Evolutionary conservation across 2,329 filamentous ascomycete species (phyloP), one percentile per base, ranked within the genome.

Genomic region (Claviceps capensis): DNA sequence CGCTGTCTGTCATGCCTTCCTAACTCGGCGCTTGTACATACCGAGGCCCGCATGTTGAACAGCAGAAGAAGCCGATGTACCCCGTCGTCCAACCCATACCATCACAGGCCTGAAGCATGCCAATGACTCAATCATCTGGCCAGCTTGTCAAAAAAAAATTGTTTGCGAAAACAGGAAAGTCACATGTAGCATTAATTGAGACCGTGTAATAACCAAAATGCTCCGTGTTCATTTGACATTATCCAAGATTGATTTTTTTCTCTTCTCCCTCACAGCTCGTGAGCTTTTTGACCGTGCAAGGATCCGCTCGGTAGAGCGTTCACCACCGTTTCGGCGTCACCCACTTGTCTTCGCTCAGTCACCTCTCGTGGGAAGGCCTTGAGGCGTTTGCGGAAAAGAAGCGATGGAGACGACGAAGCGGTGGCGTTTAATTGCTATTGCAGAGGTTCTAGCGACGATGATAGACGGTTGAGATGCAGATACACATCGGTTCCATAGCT

Each of bases 401-500:
- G 61, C 36, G 65, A 62, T 52, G 65, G 59, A 53, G 61, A 60
- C 49, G 62, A 61, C 52, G 64, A 61, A 54, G 62, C 61, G 63
- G 68, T 63, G 63, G 67, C 62, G 62, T 78, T 70, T 90, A 81
- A 79, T 81, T 83, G 77, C 79, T 93, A 97, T 87, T 96, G 91
- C 49, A 98, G 76, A 58, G 93, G 93, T 69, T 98, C 93, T 26
- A 90, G 96, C 40, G 88, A 95, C 59, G 88, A 95, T 44, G 89
- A 95, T 26, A 98, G 78, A 52, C 93, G 82, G 73, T 98, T 98
- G 49, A 98, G 81, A 68, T 98, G 93, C 47, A 98, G 85, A 71
- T 98, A 98, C 50, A 97, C 93, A 65, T 98, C 93, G 49, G 93
- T 98, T 58, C 93, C 93, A 69, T 98, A 98, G 54, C 91, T 95